A percentile compares a stretch with the other conserved stretches of the same genome.
Conservation (phyloP, 129 eudicot species). For the Lonicera japonica region DNA sequence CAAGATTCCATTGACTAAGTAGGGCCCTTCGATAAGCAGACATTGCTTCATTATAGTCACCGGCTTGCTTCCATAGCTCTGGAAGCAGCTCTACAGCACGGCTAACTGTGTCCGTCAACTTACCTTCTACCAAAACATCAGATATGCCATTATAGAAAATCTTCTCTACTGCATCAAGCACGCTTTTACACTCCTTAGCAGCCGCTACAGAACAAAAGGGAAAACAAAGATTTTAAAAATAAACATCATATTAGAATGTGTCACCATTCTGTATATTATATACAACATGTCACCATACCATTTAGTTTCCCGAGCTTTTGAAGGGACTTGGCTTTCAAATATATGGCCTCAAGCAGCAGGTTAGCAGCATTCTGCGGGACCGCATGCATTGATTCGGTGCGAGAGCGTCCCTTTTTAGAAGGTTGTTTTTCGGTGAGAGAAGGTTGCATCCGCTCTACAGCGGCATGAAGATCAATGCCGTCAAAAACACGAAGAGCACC, state of each 20-base stretch:
- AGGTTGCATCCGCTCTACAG: conserved; percentile 71
- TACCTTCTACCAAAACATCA: conserved; percentile 54
- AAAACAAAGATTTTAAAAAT: conserved; percentile 1
- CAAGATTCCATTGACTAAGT: conserved; percentile 89
- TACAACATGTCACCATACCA: conserved; percentile 30
- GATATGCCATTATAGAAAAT: conserved; percentile 77
- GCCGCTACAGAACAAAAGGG: conserved; percentile 48
- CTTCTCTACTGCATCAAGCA: conserved; percentile 92
- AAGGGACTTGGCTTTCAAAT: conserved; percentile 88
- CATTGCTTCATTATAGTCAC: conserved; percentile 56
- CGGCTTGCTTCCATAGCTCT: conserved; percentile 73
- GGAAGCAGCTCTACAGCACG: conserved; percentile 89
- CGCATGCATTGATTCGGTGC: conserved; percentile 32
- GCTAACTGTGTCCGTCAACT: conserved; percentile 85
- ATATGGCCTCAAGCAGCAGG: conserved; percentile 87
- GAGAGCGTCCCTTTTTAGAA: conserved; percentile 58
- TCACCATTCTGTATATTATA: background rate
- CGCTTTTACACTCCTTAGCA: conserved; percentile 77
- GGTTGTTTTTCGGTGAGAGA: conserved; percentile 49
- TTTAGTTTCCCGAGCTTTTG: conserved; percentile 73
- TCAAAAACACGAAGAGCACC: conserved; percentile 88
- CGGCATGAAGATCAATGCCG: conserved; percentile 89
- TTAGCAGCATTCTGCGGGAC: conserved; percentile 81
- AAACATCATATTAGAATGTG: background rate
- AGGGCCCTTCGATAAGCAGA: conserved; percentile 81